A percentile compares a stretch with the other conserved stretches of the same genome.
phyloP scores from a whole-genome alignment of 2,329 filamentous ascomycete genomes.

The Neofusicoccum sp. region DNA sequence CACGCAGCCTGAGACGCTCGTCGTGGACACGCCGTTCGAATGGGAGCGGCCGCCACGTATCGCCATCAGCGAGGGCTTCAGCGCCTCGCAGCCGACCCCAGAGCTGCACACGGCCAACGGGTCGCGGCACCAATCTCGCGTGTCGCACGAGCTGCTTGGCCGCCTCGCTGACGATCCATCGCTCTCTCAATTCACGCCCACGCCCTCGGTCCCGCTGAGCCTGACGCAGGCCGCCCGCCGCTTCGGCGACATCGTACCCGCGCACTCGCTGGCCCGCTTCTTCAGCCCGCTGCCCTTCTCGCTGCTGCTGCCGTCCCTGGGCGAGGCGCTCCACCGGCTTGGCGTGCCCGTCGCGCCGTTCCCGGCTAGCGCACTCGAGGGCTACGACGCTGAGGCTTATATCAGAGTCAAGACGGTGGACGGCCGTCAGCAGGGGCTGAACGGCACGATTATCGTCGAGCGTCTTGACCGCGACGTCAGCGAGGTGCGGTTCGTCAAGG shows the following conservation, averaged over 20 bases:
- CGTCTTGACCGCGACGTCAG: slow-evolving; percentile 66
- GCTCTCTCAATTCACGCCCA: slow-evolving; percentile 78
- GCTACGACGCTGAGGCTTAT: slow-evolving; percentile 55
- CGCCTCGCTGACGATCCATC: slow-evolving; percentile 83
- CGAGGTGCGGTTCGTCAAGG: slow-evolving; percentile 89
- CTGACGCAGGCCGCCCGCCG: slow-evolving; percentile 86
- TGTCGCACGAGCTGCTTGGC: slow-evolving; percentile 49
- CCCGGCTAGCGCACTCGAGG: slow-evolving; percentile 35
- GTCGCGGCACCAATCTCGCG: slow-evolving; percentile 16
- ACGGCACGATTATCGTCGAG: slow-evolving; percentile 76
- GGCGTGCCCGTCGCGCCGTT: slow-evolving; percentile 70
- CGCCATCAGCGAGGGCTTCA: slow-evolving; percentile 45
- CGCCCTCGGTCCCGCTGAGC: slow-evolving; percentile 75
- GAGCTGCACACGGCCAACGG: slow-evolving; percentile 32
- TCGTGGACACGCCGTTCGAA: slow-evolving; percentile 76
- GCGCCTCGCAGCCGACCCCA: slow-evolving; percentile 52
- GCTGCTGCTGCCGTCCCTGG: slow-evolving; percentile 77
- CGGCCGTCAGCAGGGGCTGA: slow-evolving; percentile 69
- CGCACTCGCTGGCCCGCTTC: slow-evolving; percentile 87
- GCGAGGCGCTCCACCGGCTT: slow-evolving; percentile 80
- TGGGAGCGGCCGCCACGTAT: slow-evolving; percentile 77
- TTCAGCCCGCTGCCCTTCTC: slow-evolving; percentile 78
- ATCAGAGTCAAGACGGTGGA: slow-evolving; percentile 78
- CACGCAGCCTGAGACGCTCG: slow-evolving; percentile 83
- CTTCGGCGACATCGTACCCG: slow-evolving; percentile 89